Percentiles rank a stretch among this genome's conserved stretches.
phyloP scores from a whole-genome alignment of 805 yeast genomes.

The Wickerhamiella siamensis region DNA sequence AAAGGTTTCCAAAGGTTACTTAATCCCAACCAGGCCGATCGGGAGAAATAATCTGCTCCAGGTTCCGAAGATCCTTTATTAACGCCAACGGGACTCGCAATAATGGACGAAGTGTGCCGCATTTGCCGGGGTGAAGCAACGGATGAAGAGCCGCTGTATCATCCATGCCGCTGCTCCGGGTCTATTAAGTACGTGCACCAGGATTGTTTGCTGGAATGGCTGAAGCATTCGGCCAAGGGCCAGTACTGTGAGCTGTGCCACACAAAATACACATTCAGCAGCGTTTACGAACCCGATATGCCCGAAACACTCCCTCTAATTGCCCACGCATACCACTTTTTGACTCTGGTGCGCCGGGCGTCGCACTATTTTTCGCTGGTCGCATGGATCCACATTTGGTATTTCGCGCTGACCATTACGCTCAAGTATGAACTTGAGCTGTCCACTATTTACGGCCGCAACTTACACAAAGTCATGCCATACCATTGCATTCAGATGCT shows the following conservation, averaged over 20 bases:
- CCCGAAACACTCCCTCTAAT: conserved; percentile 46
- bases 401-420: conserved; percentile 9
- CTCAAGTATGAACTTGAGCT: conserved; percentile 5
- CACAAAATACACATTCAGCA: conserved; percentile 51
- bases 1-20: no score
- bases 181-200: conserved; percentile 88
- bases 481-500: conserved; percentile 4
- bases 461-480: not conserved
- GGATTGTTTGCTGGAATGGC: conserved; percentile 83
- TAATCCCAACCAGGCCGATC: no score
- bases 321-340: conserved; percentile 17
- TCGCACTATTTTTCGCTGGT: conserved; percentile 11
- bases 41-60: no score
- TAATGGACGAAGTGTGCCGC: conserved; percentile 51
- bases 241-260: conserved; percentile 82
- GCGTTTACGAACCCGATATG: conserved; percentile 50
- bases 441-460: not conserved
- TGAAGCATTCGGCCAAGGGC: conserved; percentile 47
- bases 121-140: conserved; percentile 91
- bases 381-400: conserved; percentile 13
- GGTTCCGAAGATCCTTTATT: conserved; percentile 2
- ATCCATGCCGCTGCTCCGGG: conserved; percentile 91
- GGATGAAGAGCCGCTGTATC: conserved; percentile 58
- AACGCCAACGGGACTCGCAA: not conserved
- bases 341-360: not conserved